phyloP scores from a whole-genome alignment of 441 rosid genomes.

The Erodium trifolium region DNA sequence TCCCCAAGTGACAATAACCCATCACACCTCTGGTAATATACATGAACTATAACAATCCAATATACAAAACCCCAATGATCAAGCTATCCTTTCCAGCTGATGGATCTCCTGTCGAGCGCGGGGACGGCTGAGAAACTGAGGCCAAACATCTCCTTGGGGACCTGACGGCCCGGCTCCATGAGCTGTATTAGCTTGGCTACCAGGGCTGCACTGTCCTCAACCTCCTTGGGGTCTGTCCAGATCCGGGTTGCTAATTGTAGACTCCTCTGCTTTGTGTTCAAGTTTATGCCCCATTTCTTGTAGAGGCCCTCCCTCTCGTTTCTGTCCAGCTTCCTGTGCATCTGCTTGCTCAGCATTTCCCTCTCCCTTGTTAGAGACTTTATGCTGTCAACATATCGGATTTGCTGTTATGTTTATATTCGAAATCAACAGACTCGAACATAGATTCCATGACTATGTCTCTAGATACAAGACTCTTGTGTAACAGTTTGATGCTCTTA shows the following conservation, averaged over 20 bases:
- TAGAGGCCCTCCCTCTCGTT: conserved; percentile 59
- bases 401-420: too few relatives aligned
- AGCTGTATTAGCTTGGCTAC: conserved; percentile 65
- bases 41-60: not conserved
- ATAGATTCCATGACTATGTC: not conserved
- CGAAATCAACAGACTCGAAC: too few relatives aligned
- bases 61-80: not conserved
- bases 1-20: not conserved
- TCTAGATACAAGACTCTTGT: not conserved
- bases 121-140: conserved; percentile 53
- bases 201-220: conserved; percentile 58
- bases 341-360: conserved; percentile 52
- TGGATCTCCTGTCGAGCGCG: not conserved
- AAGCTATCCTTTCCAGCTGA: not conserved
- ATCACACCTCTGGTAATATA: not conserved
- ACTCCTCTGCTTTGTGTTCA: conserved; percentile 59
- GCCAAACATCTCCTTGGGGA: conserved; percentile 67
- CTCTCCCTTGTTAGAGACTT: conserved; percentile 65
- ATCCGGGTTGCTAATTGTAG: conserved; percentile 46
- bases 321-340: conserved; percentile 50
- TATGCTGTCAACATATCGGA: not conserved
- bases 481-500: too few relatives aligned
- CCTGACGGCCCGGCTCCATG: conserved; percentile 42
- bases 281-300: conserved; percentile 59
- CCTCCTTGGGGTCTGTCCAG: conserved; percentile 56